These are phyloP conservation scores for Alternaria atra DNA, from an alignment of 2,329 filamentous ascomycete genomes.

Conservation along the genomic window DNA sequence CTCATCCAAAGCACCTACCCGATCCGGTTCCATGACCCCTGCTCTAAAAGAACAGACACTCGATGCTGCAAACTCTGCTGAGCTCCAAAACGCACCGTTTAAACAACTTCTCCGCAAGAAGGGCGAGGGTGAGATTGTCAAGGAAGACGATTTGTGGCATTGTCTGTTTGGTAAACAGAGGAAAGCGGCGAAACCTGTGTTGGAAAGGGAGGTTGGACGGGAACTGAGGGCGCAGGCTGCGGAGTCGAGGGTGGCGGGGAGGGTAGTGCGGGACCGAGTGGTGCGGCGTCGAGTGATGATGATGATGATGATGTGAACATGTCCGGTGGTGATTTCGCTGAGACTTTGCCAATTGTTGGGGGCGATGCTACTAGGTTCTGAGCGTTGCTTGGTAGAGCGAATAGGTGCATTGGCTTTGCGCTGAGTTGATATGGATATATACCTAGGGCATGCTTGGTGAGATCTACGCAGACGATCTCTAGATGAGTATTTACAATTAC, in stretches of 20 bases:
- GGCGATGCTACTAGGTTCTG: neutral
- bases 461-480: neutral
- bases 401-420: neutral
- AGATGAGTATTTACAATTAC: neutral
- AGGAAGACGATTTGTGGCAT: constrained; percentile 82
- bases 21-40: constrained; percentile 38
- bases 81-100: constrained; percentile 78
- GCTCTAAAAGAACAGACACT: constrained; percentile 67
- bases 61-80: constrained; percentile 84
- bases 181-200: constrained; percentile 47
- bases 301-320: neutral
- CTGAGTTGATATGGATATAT: neutral
- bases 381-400: neutral
- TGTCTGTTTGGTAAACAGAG: constrained; percentile 77
- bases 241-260: constrained; percentile 43
- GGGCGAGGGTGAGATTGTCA: constrained; percentile 80
- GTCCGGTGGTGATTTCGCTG: neutral
- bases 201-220: constrained; percentile 58
- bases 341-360: neutral
- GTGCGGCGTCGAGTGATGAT: neutral
- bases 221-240: constrained; percentile 66
- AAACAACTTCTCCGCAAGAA: constrained; percentile 75
- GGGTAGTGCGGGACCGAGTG: neutral
- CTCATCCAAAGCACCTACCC: neutral
- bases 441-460: neutral